Evolutionary conservation across 2,329 filamentous ascomycete species (phyloP), one percentile per base, ranked within the genome.

Genomic region (Phialophora chinensis): DNA sequence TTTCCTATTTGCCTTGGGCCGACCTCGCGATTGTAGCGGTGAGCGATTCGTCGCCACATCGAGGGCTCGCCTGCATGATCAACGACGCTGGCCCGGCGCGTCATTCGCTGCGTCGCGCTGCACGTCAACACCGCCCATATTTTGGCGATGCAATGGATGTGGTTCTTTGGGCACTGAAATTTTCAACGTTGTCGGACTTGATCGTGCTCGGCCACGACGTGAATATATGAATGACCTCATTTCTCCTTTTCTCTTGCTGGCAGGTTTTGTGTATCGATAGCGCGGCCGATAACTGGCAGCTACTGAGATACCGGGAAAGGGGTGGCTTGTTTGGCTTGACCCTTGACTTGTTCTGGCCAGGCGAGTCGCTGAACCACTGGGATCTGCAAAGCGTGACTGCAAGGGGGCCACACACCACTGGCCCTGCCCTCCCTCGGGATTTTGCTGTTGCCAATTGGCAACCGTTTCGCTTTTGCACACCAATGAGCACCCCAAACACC

Each of bases 261-360:
- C 44, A 38, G 20, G 61, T 49, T 64, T 12, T 69, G 67, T 69
- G 67, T 69, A 69, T 69, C 67, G 67, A 69, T 69, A 69, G 60
- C 44, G 57, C 49, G 49, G 42, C 42, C 60, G 66, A 69, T 69
- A 61, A 61, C 33, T 53, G 63, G 55, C 54, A 62, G 66, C 17
- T 44, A 44, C 38, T n/a, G 60, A 63, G 60, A 60, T 60, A 54
- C 42, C 49, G 49, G 27, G 20, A 23, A 52, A 29, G 49, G 49
- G 49, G 20, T 52, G 49, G 49, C 49, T 52, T 52, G 49, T 52
- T 29, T 44, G 49, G 49, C 49, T 23, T 17, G 49, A 52, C 27
- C 38, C 54, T 64, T 59, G 62, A 58, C 62, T 58, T 20, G 57
- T 59, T 58, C 54, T 42, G 44, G 62, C 54, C 53, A 52, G 57